Base-by-base conservation (phyloP, 2,329 filamentous ascomycete species). In the Paradendryphiella salina region DNA sequence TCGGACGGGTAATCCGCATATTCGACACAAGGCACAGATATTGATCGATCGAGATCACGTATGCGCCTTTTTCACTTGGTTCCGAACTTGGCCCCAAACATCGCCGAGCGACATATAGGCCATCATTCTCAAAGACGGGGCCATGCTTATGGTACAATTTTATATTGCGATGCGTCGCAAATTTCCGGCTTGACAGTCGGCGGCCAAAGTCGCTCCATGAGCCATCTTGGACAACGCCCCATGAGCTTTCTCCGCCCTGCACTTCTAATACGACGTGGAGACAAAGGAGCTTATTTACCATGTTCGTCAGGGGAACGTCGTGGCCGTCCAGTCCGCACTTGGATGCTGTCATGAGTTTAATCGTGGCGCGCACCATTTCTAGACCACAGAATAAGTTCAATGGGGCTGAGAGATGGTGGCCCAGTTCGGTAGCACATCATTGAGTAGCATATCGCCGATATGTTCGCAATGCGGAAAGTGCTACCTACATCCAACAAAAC, bases 311-410 rank as follows among this genome's bases (percentile, higher is more conserved):
- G 32, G 21, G 38, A 20, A 34, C 23, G 40, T 18, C 17, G 5
- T 32, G 18, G 31, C 26, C 13, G 15, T 18, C 18, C 21, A 36
- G 17, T 33, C 40, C 44, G 52, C 41, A 47, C 45, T 35, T 46
- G 44, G 36, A 39, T 46, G 41, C 47, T 46, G 51, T 59, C 56
- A 59, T 54, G 42, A 50, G 44, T 48, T 18, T 32, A 26, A 41
- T 41, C 43, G 51, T 38, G 35, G 36, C 50, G 46, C 31, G 35
- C 42, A 36, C 48, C 49, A 55, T 32, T 36, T 26, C 26, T 36
- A 14, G 35, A 34, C 31, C 35, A 14, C 11, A 41, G 40, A 37
- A 40, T 37, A 21, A 36, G n/a, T 20, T n/a, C n/a, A 33, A 33
- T 33, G 31, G 50, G 46, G 40, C 46, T 39, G 18, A 31, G 31